Percentiles rank a stretch among this genome's conserved stretches.
Conservation (phyloP, 1,284 basidiomycete genomes). For the Trametes hirsuta region DNA sequence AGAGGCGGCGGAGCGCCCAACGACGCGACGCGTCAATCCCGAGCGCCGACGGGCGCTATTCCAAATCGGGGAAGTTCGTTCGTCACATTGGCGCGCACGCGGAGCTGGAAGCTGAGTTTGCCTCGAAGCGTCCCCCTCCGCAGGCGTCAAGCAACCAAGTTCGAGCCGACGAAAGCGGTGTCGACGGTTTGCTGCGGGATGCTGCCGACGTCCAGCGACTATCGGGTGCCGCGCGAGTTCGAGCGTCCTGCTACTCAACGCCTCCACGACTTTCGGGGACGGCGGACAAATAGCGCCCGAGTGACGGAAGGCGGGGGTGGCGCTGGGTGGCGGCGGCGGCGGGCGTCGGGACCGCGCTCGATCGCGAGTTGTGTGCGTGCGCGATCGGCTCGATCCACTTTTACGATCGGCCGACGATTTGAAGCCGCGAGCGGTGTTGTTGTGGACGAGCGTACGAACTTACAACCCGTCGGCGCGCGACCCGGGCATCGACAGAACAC, state of each 20-base stretch:
- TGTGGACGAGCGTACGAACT: no score
- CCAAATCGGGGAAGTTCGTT: conserved; percentile 1
- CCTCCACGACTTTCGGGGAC: not conserved
- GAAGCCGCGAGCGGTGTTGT: no score
- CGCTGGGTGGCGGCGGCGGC: not conserved
- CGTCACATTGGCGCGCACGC: not conserved
- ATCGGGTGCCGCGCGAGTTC: not conserved
- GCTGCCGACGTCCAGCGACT: not conserved
- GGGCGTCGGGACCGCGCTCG: no score
- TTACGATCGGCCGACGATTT: no score
- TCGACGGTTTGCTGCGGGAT: no score
- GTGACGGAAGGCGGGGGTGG: not conserved
- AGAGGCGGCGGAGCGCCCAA: not conserved
- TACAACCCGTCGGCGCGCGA: no score
- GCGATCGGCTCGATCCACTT: no score
- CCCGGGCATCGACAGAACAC: no score
- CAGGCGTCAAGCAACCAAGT: not conserved
- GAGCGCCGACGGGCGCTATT: conserved; percentile 2
- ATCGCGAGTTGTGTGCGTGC: no score
- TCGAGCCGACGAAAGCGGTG: conserved; percentile 16
- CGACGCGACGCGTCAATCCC: not conserved
- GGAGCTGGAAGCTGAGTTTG: conserved; percentile 22
- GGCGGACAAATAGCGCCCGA: not conserved
- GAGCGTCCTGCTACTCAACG: not conserved
- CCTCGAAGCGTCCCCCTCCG: not conserved